Evolutionary conservation across 176 grass and related monocot genomes (phyloP).

Genomic region (Dactylis glomerata): DNA sequence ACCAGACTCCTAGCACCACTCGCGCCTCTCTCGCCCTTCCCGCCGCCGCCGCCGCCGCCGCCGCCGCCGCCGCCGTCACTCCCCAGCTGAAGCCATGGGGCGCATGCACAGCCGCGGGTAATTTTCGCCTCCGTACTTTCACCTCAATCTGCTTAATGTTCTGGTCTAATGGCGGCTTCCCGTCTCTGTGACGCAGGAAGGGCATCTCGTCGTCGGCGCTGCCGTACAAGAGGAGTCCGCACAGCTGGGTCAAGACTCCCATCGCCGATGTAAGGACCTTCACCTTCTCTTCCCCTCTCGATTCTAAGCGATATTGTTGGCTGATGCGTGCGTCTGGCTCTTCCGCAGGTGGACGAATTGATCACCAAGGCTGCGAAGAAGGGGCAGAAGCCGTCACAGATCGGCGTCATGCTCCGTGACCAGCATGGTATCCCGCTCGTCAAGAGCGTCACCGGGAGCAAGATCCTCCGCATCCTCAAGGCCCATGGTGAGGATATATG

Average conservation of each 20-base stretch:
- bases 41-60: conserved; percentile 24
- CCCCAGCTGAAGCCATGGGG: conserved; percentile 42
- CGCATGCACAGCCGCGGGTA: conserved; percentile 87
- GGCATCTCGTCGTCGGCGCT: conserved; percentile 91
- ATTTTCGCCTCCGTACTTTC: background rate
- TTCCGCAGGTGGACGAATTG: conserved; percentile 54
- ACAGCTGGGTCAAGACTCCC: conserved; percentile 75
- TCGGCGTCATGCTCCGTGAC: conserved; percentile 74
- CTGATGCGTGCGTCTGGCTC: background rate
- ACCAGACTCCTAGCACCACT: background rate
- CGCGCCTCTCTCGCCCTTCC: conserved; percentile 26
- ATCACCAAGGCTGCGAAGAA: conserved; percentile 81
- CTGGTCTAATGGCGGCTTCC: conserved; percentile 26
- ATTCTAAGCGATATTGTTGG: background rate
- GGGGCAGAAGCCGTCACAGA: conserved; percentile 74
- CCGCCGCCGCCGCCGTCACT: background rate
- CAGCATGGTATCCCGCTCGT: conserved; percentile 78
- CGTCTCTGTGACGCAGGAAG: conserved; percentile 42
- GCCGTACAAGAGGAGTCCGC: conserved; percentile 85
- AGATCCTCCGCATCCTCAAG: conserved; percentile 94
- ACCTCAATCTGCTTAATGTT: background rate
- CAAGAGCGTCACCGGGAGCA: conserved; percentile 78
- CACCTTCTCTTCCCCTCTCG: background rate
- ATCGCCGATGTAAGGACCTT: conserved; percentile 42
- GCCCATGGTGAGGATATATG: conserved; percentile 52